Evolutionary conservation across 805 yeast species (phyloP).

Genomic region (Saccharomyces eubayanus): DNA sequence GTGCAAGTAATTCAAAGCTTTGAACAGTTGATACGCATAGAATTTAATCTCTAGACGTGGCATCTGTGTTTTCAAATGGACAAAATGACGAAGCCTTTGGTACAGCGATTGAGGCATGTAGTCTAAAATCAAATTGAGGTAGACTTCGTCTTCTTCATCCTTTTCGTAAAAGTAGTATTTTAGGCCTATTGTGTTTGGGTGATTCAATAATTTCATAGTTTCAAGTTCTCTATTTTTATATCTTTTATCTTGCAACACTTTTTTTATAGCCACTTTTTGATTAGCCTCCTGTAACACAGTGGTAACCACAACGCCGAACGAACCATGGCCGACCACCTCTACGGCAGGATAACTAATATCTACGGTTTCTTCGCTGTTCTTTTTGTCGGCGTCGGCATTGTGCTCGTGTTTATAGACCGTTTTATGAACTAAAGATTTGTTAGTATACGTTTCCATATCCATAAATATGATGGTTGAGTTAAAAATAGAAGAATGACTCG

Average conservation of each 20-base stretch:
- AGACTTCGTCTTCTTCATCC: conserved; percentile 42
- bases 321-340: conserved; percentile 90
- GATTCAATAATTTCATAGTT: conserved; percentile 81
- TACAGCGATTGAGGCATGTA: conserved; percentile 88
- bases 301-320: conserved; percentile 90
- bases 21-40: conserved; percentile 63
- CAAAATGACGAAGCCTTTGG: conserved; percentile 76
- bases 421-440: conserved; percentile 23
- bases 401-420: conserved; percentile 15
- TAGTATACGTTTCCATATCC: conserved; percentile 18
- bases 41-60: conserved; percentile 79
- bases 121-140: conserved; percentile 79
- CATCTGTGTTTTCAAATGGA: conserved; percentile 63
- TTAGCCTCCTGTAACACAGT: conserved; percentile 63
- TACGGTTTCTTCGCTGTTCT: not conserved
- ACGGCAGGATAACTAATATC: conserved; percentile 53
- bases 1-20: conserved; percentile 73
- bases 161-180: conserved; percentile 79
- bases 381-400: not conserved
- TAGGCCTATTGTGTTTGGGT: conserved; percentile 77
- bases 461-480: conserved; percentile 1
- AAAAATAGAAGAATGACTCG: not conserved
- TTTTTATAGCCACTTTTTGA: conserved; percentile 79
- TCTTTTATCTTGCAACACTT: conserved; percentile 85
- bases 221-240: conserved; percentile 89